Conservation (phyloP, 2,329 filamentous ascomycete species). For the Clonostachys rosea region DNA sequence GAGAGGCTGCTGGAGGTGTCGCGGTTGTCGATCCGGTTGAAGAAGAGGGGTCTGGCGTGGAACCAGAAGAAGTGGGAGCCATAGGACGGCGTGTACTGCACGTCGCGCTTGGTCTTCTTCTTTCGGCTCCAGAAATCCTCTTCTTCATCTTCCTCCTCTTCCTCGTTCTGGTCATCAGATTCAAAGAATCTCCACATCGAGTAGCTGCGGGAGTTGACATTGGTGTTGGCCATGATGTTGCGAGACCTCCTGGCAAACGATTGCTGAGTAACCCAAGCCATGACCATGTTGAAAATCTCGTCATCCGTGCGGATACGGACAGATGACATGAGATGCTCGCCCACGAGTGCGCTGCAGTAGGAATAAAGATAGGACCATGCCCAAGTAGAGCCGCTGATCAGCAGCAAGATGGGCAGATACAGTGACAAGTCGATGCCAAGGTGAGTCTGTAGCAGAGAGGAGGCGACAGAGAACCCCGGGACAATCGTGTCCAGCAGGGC, state of each 20-base stretch:
- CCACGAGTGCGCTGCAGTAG: constrained; percentile 40
- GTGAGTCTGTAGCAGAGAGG: constrained; percentile 47
- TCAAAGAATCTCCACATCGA: constrained; percentile 38
- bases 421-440: constrained; percentile 57
- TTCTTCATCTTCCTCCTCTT: constrained; percentile 24
- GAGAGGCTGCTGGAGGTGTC: constrained; percentile 30
- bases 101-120: constrained; percentile 36
- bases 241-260: constrained; percentile 54
- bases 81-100: constrained; percentile 62
- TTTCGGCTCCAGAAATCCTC: constrained; percentile 13
- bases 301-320: constrained; percentile 66
- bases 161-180: constrained; percentile 40
- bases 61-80: constrained; percentile 69
- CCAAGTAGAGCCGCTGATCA: constrained; percentile 41
- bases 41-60: constrained; percentile 50
- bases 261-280: constrained; percentile 65
- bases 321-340: constrained; percentile 56
- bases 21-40: constrained; percentile 46
- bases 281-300: constrained; percentile 68
- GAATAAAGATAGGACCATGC: constrained; percentile 47
- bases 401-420: constrained; percentile 55
- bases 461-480: constrained; percentile 58
- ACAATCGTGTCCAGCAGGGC: constrained; percentile 58
- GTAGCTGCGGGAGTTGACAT: constrained; percentile 48
- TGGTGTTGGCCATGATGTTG: constrained; percentile 61